Conservation (phyloP, 176 grass and related monocot species). For the Urochloa ruziziensis region DNA sequence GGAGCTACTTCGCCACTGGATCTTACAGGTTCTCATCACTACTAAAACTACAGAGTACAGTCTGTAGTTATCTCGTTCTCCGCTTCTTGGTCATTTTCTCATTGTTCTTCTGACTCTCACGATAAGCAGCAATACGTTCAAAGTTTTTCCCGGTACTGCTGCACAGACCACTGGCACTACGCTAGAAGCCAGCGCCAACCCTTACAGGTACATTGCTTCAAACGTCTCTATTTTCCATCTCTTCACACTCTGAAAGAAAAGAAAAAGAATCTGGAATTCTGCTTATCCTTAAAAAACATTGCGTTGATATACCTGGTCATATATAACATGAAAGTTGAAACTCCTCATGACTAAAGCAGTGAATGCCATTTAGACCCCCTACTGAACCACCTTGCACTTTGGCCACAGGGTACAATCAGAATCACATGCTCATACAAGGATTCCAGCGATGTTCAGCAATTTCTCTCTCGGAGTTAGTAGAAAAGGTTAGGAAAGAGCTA, state of each 20-base stretch:
- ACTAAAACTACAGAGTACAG: not conserved
- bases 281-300: not conserved
- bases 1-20: conserved; percentile 63
- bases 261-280: too few species aligned
- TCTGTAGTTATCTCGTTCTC: not conserved
- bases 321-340: not conserved
- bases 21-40: conserved; percentile 61
- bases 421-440: not conserved
- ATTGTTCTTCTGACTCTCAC: conserved; percentile 9
- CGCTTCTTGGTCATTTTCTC: not conserved
- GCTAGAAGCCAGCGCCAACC: conserved; percentile 69
- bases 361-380: not conserved
- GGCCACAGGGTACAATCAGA: conserved; percentile 24
- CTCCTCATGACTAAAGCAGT: not conserved
- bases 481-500: conserved; percentile 21
- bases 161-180: conserved; percentile 34
- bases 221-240: not conserved
- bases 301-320: not conserved
- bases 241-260: not conserved
- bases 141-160: conserved; percentile 49
- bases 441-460: conserved; percentile 8
- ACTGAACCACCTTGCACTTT: conserved; percentile 5
- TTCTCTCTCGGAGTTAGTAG: conserved; percentile 16
- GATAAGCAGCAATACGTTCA: conserved; percentile 69
- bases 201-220: conserved; percentile 47